Conservation (phyloP, 108 stramenopile species). For the Fistulifera pelliculosa region DNA sequence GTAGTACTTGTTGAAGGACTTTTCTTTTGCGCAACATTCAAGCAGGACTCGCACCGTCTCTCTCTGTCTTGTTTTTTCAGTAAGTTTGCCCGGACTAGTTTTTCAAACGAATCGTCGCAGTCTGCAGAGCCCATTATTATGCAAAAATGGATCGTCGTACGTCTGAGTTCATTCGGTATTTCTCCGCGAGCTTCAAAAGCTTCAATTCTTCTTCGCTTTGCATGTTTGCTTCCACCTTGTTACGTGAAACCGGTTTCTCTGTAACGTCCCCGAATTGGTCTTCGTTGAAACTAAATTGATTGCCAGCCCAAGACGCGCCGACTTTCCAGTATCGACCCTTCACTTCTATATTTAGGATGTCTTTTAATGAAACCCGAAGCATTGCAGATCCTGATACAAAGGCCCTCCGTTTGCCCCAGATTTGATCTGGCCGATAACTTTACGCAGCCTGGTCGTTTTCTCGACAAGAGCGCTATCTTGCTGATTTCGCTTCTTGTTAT, state of each 20-base stretch:
- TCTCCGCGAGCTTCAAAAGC: constrained; percentile 71
- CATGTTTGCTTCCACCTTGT: not conserved
- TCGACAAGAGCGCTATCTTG: constrained; percentile 60
- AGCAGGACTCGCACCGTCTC: constrained; percentile 90
- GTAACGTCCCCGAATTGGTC: constrained; percentile 14
- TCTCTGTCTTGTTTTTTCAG: constrained; percentile 81
- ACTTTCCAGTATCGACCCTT: constrained; percentile 95
- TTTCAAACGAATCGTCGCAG: constrained; percentile 92
- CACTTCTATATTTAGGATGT: constrained; percentile 65
- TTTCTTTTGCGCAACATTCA: constrained; percentile 89
- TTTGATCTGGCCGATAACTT: constrained; percentile 78
- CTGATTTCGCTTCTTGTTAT: constrained; percentile 75
- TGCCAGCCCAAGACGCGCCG: constrained; percentile 90
- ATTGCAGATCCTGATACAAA: constrained; percentile 45
- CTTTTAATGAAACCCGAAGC: constrained; percentile 67
- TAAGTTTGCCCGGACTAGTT: constrained; percentile 70
- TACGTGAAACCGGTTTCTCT: constrained; percentile 3
- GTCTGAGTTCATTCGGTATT: constrained; percentile 93
- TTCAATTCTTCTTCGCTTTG: constrained; percentile 28
- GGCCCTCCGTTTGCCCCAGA: constrained; percentile 27
- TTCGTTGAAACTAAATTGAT: constrained; percentile 43
- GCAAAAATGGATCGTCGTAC: constrained; percentile 85
- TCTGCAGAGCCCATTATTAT: constrained; percentile 89
- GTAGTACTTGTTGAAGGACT: constrained; percentile 90
- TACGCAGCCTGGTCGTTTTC: constrained; percentile 59